phyloP scores from a whole-genome alignment of 371 early-diverging fungal species.

The Entomophthora muscae region DNA sequence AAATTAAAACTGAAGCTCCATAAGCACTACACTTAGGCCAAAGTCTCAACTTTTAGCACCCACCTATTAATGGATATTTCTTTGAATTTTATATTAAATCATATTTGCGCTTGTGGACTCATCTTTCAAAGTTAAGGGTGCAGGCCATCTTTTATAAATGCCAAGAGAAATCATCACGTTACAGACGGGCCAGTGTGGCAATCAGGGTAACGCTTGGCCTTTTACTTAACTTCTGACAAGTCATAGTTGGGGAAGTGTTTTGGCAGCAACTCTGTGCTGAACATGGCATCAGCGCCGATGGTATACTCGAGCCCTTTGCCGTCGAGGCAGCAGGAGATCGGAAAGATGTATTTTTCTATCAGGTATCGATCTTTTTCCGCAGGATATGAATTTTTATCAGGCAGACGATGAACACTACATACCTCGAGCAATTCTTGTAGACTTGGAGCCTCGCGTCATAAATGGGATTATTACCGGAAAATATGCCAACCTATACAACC shows the following conservation, averaged over 20 bases:
- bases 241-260: constrained; percentile 76
- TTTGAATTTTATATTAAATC: no score
- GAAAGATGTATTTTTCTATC: constrained; percentile 99
- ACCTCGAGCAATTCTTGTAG: constrained; percentile 78
- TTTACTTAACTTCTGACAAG: constrained; percentile 9
- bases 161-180: constrained; percentile 86
- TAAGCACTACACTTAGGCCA: no score
- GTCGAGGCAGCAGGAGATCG: constrained; percentile 72
- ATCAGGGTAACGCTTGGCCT: constrained; percentile 48
- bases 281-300: constrained; percentile 75
- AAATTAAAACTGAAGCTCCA: no score
- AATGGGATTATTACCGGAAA: constrained; percentile 45
- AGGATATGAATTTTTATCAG: constrained; percentile 16
- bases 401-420: constrained; percentile 90
- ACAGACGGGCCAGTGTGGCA: constrained; percentile 95
- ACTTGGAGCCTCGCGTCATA: constrained; percentile 87
- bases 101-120: no score
- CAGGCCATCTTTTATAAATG: no score
- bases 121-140: no score
- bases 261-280: constrained; percentile 82
- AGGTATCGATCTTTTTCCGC: constrained; percentile 31
- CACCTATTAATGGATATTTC: no score
- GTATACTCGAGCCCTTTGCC: constrained; percentile 69
- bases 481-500: constrained; percentile 70
- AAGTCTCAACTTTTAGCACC: no score